Conservation (phyloP, 2,329 filamentous ascomycete species). For the Nectriaceae sp. region DNA sequence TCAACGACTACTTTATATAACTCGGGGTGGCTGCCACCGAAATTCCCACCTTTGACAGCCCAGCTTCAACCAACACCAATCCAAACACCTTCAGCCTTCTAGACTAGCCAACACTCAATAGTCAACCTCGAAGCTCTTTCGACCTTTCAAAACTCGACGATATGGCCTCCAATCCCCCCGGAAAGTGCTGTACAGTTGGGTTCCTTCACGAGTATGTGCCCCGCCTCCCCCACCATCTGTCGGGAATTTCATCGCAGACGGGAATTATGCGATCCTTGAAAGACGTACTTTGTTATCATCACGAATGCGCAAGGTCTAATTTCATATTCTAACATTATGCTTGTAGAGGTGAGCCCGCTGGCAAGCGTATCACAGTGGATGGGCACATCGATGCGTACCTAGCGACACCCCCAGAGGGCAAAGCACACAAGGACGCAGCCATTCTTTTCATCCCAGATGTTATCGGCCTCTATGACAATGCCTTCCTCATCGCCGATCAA, state of each 20-base stretch:
- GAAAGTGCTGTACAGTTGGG: slow-evolving; percentile 53
- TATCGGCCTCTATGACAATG: slow-evolving; percentile 41
- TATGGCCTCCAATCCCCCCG: slow-evolving; percentile 59
- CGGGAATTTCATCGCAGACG: no score
- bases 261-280: no score
- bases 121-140: slow-evolving; percentile 1
- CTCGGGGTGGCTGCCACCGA: neutral
- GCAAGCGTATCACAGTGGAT: slow-evolving; percentile 47
- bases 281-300: no score
- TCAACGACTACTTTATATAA: neutral
- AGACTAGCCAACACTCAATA: no score
- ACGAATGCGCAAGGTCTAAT: neutral
- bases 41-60: neutral
- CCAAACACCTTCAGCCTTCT: no score
- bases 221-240: neutral
- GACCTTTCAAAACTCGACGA: slow-evolving; percentile 3
- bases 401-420: slow-evolving; percentile 41
- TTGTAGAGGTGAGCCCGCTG: slow-evolving; percentile 50
- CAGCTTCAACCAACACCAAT: neutral
- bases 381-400: slow-evolving; percentile 53
- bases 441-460: slow-evolving; percentile 42
- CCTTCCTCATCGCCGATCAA: slow-evolving; percentile 43
- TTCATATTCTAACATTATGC: neutral
- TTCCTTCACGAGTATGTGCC: slow-evolving; percentile 54
- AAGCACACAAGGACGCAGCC: slow-evolving; percentile 29